Conservation (phyloP, 257 asterid genomes). For the Gardenia jasminoides region DNA sequence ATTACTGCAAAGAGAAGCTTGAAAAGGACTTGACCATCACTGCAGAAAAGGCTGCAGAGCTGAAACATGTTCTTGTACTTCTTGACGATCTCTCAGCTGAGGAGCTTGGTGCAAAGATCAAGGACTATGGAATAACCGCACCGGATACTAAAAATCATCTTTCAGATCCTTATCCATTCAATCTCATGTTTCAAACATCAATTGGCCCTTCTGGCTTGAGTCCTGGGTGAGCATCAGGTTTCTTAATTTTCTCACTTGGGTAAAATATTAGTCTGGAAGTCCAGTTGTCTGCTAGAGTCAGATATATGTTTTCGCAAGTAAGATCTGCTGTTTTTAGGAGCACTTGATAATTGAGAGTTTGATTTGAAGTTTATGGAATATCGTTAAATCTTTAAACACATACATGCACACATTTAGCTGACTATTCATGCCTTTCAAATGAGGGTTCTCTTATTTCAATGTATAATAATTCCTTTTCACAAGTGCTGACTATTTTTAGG, state of each 20-base stretch:
- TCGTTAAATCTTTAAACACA: too few species aligned
- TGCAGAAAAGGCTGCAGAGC: constrained; percentile 46
- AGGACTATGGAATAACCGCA: constrained; percentile 63
- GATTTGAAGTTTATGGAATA: neutral
- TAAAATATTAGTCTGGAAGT: neutral
- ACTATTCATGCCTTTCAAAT: neutral
- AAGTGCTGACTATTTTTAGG: neutral
- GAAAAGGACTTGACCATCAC: constrained; percentile 55
- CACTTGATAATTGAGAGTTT: neutral
- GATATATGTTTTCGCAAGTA: neutral
- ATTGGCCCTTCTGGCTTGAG: constrained; percentile 70
- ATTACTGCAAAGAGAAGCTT: constrained; percentile 67
- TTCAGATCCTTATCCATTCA: constrained; percentile 79
- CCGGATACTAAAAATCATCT: constrained; percentile 69
- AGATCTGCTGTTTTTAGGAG: neutral
- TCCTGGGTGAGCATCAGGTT: constrained; percentile 53
- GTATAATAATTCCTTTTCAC: too few species aligned
- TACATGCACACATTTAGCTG: too few species aligned
- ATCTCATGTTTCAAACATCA: constrained; percentile 76
- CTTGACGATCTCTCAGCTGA: constrained; percentile 67
- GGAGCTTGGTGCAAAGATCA: constrained; percentile 71
- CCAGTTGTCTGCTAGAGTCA: neutral
- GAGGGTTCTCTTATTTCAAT: neutral
- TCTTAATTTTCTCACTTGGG: neutral
- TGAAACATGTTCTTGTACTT: constrained; percentile 63